phyloP scores from a whole-genome alignment of 768 basidiomycete species.

The Tricholoma flavovirens region DNA sequence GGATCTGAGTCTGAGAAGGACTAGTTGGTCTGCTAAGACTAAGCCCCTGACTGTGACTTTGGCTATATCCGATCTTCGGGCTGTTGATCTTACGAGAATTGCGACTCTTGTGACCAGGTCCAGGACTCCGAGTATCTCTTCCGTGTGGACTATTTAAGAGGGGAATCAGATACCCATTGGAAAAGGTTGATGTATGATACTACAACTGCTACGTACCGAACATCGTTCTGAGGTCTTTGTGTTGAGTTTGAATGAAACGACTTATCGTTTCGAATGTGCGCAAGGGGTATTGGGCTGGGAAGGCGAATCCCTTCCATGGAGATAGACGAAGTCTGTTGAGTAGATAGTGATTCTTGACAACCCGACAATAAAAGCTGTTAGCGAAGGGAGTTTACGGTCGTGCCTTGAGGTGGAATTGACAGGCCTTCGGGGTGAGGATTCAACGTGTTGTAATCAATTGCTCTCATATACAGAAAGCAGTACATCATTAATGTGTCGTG shows the following conservation, averaged over 20 bases:
- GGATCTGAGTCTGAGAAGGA: neutral
- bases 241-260: neutral
- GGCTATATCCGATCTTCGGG: neutral
- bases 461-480: neutral
- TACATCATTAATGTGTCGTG: slow-evolving; percentile 2
- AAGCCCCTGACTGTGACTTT: neutral
- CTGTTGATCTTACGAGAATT: neutral
- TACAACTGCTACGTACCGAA: neutral
- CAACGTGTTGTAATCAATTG: slow-evolving; percentile 1
- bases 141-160: neutral
- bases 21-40: neutral
- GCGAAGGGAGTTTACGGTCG: neutral
- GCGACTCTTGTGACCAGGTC: neutral
- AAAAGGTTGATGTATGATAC: neutral
- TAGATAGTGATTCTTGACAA: no score
- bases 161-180: neutral
- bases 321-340: no score
- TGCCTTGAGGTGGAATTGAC: neutral
- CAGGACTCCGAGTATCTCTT: neutral
- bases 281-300: neutral
- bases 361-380: neutral
- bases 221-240: neutral
- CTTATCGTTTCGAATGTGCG: neutral
- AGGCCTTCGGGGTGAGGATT: neutral
- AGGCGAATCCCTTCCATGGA: neutral